Percentiles rank a stretch among this genome's conserved stretches.
These are phyloP conservation scores for Nicotiana otophora DNA, from an alignment of 257 asterid genomes.

Conservation along the genomic window DNA sequence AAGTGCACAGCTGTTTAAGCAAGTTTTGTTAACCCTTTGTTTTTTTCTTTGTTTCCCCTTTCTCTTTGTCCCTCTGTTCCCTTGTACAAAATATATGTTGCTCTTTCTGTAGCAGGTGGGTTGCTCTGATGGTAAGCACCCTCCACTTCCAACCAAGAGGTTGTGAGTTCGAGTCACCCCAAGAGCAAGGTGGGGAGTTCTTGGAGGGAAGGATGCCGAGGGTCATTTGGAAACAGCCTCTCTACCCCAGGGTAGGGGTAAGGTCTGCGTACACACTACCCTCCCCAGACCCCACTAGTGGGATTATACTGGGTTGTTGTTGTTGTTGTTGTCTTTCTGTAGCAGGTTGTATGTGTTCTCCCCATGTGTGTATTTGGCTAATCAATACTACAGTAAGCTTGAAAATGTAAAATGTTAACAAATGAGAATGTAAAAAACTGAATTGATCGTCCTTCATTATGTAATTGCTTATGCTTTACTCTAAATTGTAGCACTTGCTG, in stretches of 20 bases:
- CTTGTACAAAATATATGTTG: not conserved
- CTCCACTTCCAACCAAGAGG: too few species aligned
- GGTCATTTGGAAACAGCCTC: too few species aligned
- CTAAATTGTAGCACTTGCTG: slow-evolving; percentile 68
- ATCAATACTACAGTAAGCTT: not conserved
- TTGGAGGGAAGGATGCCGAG: too few species aligned
- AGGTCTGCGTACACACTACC: too few species aligned
- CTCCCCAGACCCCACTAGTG: too few species aligned
- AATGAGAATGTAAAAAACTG: not conserved
- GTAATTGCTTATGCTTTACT: slow-evolving; percentile 15
- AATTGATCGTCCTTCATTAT: not conserved
- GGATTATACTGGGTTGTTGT: too few species aligned
- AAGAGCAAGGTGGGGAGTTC: too few species aligned
- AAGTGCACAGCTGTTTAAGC: not conserved
- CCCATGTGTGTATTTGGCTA: not conserved
- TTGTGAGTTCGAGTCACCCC: too few species aligned
- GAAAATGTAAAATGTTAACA: not conserved
- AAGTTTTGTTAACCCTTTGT: not conserved
- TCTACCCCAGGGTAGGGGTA: too few species aligned
- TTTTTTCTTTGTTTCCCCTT: not conserved
- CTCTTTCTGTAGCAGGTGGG: too few species aligned
- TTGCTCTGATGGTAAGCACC: too few species aligned
- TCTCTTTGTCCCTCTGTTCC: not conserved
- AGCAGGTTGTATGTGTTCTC: not conserved
- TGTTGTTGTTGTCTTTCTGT: too few species aligned